These are phyloP conservation scores for Monilinia polystroma DNA, from an alignment of 2,329 filamentous ascomycete species.

Conservation along the genomic window DNA sequence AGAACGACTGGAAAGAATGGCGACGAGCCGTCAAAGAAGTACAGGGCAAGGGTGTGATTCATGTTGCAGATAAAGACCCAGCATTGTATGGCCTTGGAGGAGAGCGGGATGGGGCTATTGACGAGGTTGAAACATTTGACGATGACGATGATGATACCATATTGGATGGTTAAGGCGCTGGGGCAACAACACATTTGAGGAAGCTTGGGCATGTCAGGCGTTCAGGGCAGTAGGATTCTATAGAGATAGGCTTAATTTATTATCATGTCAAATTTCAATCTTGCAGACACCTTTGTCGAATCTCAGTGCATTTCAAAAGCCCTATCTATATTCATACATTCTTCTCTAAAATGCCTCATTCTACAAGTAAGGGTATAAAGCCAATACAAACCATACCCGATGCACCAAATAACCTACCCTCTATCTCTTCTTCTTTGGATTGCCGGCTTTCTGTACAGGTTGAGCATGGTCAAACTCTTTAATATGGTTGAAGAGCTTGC, in stretches of 20 bases:
- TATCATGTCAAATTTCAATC: neutral
- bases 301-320: neutral
- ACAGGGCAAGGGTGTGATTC: slow-evolving; percentile 81
- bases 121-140: slow-evolving; percentile 87
- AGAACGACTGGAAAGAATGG: slow-evolving; percentile 84
- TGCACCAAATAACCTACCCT: slow-evolving; percentile 8
- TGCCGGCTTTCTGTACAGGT: slow-evolving; percentile 38
- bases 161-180: slow-evolving; percentile 28
- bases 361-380: slow-evolving; percentile 22
- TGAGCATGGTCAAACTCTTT: slow-evolving; percentile 57
- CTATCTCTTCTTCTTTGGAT: slow-evolving; percentile 32
- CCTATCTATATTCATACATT: neutral
- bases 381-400: slow-evolving; percentile 4
- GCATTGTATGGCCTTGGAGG: slow-evolving; percentile 50
- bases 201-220: slow-evolving; percentile 1
- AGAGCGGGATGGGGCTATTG: slow-evolving; percentile 72
- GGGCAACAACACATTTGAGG: neutral
- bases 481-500: slow-evolving; percentile 63
- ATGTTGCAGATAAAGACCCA: slow-evolving; percentile 72
- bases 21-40: slow-evolving; percentile 71
- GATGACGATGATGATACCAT: slow-evolving; percentile 52
- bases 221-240: slow-evolving; percentile 9
- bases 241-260: slow-evolving; percentile 7
- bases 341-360: slow-evolving; percentile 20
- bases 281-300: neutral